Evolutionary conservation across 192 early-diverging fungal species (phyloP).

Genomic region (Pecoramyces ruminantium): DNA sequence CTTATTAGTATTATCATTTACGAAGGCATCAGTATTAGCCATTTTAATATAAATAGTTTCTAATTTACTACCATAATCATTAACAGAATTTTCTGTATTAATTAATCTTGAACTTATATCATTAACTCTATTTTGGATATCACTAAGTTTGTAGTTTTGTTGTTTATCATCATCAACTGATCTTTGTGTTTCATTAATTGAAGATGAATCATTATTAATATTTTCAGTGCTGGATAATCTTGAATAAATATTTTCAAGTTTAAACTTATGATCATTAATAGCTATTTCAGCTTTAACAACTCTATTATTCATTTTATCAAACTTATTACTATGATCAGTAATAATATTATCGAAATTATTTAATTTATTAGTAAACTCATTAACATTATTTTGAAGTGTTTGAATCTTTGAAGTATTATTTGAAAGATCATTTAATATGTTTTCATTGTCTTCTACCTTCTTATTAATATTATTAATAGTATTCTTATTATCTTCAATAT

Average conservation of each 20-base stretch:
- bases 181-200: neutral
- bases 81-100: neutral
- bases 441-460: neutral
- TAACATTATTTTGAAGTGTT: neutral
- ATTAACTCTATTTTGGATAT: neutral
- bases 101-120: neutral
- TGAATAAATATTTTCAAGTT: neutral
- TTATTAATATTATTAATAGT: neutral
- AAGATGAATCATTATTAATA: neutral
- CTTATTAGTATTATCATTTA: neutral
- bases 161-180: neutral
- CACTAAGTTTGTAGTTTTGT: neutral
- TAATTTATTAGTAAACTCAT: neutral
- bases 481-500: neutral
- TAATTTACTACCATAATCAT: neutral
- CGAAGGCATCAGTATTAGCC: neutral
- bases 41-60: neutral
- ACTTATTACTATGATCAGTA: neutral
- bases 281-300: neutral
- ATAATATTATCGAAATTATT: neutral
- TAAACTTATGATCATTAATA: neutral
- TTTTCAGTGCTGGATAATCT: neutral
- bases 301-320: neutral
- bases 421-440: neutral
- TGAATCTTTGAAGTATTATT: neutral